Evolutionary conservation across 805 yeast species (phyloP), one percentile per base, ranked within the genome.

Genomic region (Metschnikowia santaceciliae): DNA sequence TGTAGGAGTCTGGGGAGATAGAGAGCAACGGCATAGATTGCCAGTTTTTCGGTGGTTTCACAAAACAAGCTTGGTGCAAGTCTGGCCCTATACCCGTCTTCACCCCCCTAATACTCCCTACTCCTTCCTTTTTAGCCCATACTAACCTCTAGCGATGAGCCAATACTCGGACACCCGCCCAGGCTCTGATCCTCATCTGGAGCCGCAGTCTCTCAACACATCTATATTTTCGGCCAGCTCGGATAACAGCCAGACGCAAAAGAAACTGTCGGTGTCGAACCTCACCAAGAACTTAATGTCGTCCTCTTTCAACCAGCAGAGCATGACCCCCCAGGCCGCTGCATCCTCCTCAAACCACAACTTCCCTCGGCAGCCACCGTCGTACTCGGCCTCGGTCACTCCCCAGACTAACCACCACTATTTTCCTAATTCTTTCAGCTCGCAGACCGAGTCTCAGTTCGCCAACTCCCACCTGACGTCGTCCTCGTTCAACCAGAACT

Each of bases 201-300:
- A 43, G 35, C 41, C 47, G 19, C 51, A 42, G n/a, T n/a, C 39
- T 3, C 38, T 47, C 40, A 30, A 50, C 22, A 32, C 40, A 30
- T 43, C 47, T 8, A 17, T 47, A 33, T 44, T 35, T n/a, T 34
- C 42, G 32, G 49, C 42, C 23, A 15, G 22, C 23, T 36, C 45
- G 13, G 36, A 38, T 23, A 30, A 15, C 34, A 50, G 19, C 54
- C 38, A 35, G 53, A 47, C 22, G 48, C 37, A 44, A 15, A 47
- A 55, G 22, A 55, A 50, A n/a, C 52, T 48, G 52, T 41, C 61
- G 26, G 61, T 67, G 35, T 69, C 74, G 22, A 70, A 70, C 56
- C 58, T 70, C 49, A 70, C 74, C 46, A 68, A 62, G 48, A 69
- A 63, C 49, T 58, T 70, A 51, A 54, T 67, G 56, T 58, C 65